Percentiles rank a stretch among this genome's conserved stretches.
These are phyloP conservation scores for Crotalaria pallida DNA, from an alignment of 306 rosid species.

Conservation along the genomic window DNA sequence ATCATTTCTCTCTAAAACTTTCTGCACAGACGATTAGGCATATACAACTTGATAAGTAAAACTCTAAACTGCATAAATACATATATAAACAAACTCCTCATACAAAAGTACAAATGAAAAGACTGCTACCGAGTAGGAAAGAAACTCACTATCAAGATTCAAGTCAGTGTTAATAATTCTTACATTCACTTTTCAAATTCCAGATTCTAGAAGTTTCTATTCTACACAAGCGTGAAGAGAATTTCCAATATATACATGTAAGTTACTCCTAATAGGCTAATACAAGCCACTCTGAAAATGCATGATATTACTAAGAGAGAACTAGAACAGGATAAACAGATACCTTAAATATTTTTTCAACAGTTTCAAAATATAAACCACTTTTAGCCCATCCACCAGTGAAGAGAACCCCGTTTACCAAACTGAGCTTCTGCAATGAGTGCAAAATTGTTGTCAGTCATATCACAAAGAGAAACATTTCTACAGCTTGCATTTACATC, in stretches of 20 bases:
- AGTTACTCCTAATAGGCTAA: neutral
- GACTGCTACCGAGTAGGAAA: neutral
- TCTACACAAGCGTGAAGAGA: neutral
- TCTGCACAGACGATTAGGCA: constrained; percentile 43
- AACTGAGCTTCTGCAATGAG: constrained; percentile 50
- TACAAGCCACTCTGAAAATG: neutral
- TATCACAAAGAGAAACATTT: neutral
- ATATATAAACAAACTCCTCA: neutral
- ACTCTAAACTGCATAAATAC: neutral
- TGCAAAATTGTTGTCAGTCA: neutral
- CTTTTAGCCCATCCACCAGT: constrained; percentile 67
- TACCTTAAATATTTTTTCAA: constrained; percentile 49
- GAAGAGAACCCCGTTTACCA: constrained; percentile 67
- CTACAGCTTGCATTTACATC: too few species aligned
- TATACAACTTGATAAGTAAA: neutral
- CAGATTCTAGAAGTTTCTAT: neutral
- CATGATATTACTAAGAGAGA: neutral
- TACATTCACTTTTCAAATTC: neutral
- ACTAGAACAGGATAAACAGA: neutral
- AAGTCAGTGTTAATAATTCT: neutral
- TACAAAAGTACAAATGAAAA: neutral
- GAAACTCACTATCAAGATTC: neutral
- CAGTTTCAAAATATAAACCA: constrained; percentile 45
- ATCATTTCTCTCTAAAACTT: constrained; percentile 69
- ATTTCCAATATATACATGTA: neutral